Percentiles rank a stretch among this genome's conserved stretches.
Evolutionary conservation across 352 stramenopile species (phyloP).

Genomic region (Phytophthora sojae): DNA sequence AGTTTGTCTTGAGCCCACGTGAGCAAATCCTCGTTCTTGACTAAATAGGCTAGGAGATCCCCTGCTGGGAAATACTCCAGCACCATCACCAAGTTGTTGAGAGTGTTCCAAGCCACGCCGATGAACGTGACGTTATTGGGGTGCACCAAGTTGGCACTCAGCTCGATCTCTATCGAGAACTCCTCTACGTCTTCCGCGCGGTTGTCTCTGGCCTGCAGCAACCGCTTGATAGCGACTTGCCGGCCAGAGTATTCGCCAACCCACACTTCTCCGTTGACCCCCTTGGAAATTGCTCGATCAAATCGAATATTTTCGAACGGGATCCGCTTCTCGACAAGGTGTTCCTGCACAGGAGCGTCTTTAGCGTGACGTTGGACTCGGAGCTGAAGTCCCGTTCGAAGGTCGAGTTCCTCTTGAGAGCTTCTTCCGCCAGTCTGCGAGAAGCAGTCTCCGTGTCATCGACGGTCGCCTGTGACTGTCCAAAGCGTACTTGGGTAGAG

Average conservation of each 20-base stretch:
- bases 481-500: too few species aligned
- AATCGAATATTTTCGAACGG: conserved; percentile 35
- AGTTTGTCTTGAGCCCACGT: neutral
- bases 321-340: conserved; percentile 24
- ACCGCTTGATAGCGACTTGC: conserved; percentile 50
- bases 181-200: conserved; percentile 36
- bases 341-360: conserved; percentile 14
- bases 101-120: conserved; percentile 50
- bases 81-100: conserved; percentile 46
- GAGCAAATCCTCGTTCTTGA: neutral
- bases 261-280: conserved; percentile 62
- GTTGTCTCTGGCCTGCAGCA: conserved; percentile 32
- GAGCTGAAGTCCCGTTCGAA: neutral
- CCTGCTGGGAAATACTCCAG: conserved; percentile 39
- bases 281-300: conserved; percentile 37
- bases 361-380: conserved; percentile 13
- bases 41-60: neutral
- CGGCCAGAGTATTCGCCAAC: conserved; percentile 27
- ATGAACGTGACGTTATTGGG: too few species aligned
- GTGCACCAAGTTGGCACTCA: conserved; percentile 37
- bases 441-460: neutral
- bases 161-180: conserved; percentile 46
- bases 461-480: neutral
- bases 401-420: neutral
- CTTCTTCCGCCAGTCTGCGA: conserved; percentile 7